Evolutionary conservation across 2,329 filamentous ascomycete genomes (phyloP), one percentile per base, ranked within the genome.

Genomic region (Neoscytalidium dimidiatum): DNA sequence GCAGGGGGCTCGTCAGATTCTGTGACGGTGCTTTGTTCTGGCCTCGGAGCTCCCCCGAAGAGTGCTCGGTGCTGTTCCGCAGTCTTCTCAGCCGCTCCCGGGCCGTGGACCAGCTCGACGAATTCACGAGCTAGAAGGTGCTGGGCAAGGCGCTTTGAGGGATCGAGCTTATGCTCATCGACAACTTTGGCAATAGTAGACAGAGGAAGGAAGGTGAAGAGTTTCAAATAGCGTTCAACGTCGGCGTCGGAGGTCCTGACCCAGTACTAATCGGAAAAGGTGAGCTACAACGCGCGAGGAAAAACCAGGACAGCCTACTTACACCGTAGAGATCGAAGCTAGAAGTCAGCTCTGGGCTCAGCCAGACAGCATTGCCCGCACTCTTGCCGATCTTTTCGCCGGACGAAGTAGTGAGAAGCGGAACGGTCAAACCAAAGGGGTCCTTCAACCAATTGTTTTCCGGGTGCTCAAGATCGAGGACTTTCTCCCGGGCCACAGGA

Each of bases 311-410:
- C 1, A 21, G 49, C 13, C n/a, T 23, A 48, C 79, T 63, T 74
- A 87, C 85, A 71, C 87, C 86, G 75, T 98, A 98, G 1, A 98
- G 83, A 65, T 98, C 92, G 72, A 94, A 97, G 0, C 88, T 82
- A 31, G 85, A 88, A 1, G 94, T 96, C 85, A 92, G 86, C 71
- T 90, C 88, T 62, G 84, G 83, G 75, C 97, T 92, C 3, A 99
- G 85, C 95, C 95, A 99, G 38, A 99, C 80, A 2, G 94, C 94
- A 75, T 98, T 98, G 28, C 94, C 94, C 1, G 92, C 91, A 68
- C 90, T 96, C 81, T 99, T 99, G 60, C 95, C 95, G 71, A 98
- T 94, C 78, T 99, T 99, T 74, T 87, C 88, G 19, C 95, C 95
- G 0, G 91, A 86, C 0, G 91, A 84, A 61, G 94, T 94, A 0